Conservation (phyloP, 208 protist species). For the Leishmania amazonensis region DNA sequence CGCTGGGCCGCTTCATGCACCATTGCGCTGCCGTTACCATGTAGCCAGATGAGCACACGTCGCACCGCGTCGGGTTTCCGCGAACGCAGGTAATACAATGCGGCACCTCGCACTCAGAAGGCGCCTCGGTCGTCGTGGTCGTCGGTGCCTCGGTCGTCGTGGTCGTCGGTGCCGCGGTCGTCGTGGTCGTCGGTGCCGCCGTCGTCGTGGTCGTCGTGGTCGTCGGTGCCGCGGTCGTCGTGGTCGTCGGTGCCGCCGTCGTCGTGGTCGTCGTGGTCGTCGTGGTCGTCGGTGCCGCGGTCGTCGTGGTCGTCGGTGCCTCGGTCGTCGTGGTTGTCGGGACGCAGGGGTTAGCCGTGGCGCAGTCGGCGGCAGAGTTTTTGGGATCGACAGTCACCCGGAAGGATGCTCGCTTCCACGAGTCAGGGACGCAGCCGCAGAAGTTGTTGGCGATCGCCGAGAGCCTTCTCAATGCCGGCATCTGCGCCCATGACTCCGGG, state of each 20-base stretch:
- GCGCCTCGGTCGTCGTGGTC: background rate
- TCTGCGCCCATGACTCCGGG: background rate
- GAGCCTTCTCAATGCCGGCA: background rate
- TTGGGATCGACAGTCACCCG: background rate
- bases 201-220: background rate
- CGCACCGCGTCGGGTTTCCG: background rate
- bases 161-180: background rate
- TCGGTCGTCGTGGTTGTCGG: background rate
- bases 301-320: conserved; percentile 1
- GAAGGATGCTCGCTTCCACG: background rate
- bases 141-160: background rate
- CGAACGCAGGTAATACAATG: background rate
- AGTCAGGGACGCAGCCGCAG: conserved; percentile 1
- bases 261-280: background rate
- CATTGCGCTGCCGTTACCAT: background rate
- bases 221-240: background rate
- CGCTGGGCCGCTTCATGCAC: background rate
- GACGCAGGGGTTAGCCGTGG: background rate
- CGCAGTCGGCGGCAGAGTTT: conserved; percentile 1
- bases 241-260: background rate
- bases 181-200: background rate
- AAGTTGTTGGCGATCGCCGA: background rate
- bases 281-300: background rate
- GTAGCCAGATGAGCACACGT: background rate
- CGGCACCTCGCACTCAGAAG: conserved; percentile 4